Conservation (phyloP, 129 eudicot genomes). For the Erigeron canadensis region DNA sequence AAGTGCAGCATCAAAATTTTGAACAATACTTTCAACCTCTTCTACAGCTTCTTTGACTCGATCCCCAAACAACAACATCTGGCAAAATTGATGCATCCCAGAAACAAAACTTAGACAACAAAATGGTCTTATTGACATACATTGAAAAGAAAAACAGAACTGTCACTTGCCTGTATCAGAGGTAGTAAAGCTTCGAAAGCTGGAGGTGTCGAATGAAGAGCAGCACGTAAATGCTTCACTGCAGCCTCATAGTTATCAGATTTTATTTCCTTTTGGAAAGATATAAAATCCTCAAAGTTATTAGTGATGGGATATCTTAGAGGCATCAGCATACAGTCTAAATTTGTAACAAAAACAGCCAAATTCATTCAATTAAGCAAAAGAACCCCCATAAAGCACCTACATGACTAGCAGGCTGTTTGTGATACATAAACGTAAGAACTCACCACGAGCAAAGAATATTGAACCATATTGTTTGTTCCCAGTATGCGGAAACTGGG, state of each 20-base stretch:
- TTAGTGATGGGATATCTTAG: slow-evolving; percentile 37
- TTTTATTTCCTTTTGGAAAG: slow-evolving; percentile 39
- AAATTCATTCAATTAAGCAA: neutral
- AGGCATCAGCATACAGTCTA: slow-evolving; percentile 66
- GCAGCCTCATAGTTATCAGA: slow-evolving; percentile 60
- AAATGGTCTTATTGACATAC: neutral
- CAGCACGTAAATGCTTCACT: slow-evolving; percentile 59
- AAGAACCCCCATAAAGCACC: neutral
- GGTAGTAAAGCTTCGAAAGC: slow-evolving; percentile 77
- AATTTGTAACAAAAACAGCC: slow-evolving; percentile 34
- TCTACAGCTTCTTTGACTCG: slow-evolving; percentile 66
- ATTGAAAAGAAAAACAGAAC: neutral
- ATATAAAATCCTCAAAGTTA: slow-evolving; percentile 46
- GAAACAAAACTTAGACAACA: too few species aligned
- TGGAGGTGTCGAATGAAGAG: slow-evolving; percentile 72
- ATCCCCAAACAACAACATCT: slow-evolving; percentile 81
- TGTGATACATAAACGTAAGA: neutral
- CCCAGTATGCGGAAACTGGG: slow-evolving; percentile 37
- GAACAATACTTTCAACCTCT: slow-evolving; percentile 57
- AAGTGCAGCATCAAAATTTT: slow-evolving; percentile 45
- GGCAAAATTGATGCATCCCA: neutral
- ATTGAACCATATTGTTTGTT: slow-evolving; percentile 45
- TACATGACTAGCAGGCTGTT: neutral
- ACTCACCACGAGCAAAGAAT: slow-evolving; percentile 58
- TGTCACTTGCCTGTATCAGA: slow-evolving; percentile 58